Evolutionary conservation across 768 basidiomycete genomes (phyloP), one percentile per base, ranked within the genome.

Genomic region (Tricholomella constricta): DNA sequence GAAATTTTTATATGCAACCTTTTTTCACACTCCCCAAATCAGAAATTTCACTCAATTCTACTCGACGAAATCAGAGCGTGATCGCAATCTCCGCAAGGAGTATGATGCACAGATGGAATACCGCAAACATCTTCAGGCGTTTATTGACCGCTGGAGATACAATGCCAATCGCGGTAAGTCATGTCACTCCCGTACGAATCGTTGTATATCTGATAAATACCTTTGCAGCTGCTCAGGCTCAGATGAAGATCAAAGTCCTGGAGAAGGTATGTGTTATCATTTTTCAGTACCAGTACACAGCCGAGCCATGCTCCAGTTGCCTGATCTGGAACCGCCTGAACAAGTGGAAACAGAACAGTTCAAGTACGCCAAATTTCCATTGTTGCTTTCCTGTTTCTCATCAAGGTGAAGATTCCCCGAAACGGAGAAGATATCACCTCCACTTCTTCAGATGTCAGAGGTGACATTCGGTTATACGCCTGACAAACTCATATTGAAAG

Each of bases 11-110:
- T 20, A 4, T 25, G 27, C 29, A 22, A 7, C 23, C 41, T 2
- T 47, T 25, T 45, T 56, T 25, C 48, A 52, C 9, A 55, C 49
- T 37, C 62, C 48, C 25, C 6, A 8, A 20, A 40, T 36, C 31
- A 59, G 90, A 52, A 98, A 98, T 74, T 99, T 98, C 71, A 86
- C 91, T 1, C 95, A 98, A 69, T 98, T 99, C 80, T 98, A 99
- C 68, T 95, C 96, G 1, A 98, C 96, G 19, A 98, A 98, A 73
- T 91, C 89, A 4, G 97, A 98, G 65, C 88, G 97, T 23, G 90
- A 94, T 61, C 85, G 86, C 54, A 94, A 94, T 64, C 73, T 95
- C 70, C 84, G 84, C 36, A 94, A 94, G 71, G 96, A 98, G 69
- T 99, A 98, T 69, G 96, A 98, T 29, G 78, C 93, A 0, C 97